Evolutionary conservation across 2,329 filamentous ascomycete species (phyloP), one percentile per base, ranked within the genome.

Genomic region (Byssochlamys sp.): DNA sequence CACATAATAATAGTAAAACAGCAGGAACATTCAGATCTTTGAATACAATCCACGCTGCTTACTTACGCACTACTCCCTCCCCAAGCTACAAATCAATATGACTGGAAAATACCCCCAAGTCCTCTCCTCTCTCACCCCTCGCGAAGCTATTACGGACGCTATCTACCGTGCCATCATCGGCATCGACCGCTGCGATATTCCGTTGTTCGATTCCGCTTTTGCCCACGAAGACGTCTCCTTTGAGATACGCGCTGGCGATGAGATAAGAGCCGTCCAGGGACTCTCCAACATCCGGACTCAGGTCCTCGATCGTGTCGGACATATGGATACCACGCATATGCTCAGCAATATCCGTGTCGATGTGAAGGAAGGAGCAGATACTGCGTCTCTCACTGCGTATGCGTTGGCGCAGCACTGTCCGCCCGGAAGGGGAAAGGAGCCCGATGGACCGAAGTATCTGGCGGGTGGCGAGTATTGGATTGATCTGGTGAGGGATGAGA

Each of bases 311-410:
- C 28, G 10, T 9, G 56, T 67, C 24, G 60, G 60, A n/a, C 59
- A 58, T 1, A 69, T 60, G 52, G 65, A 66, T 31, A 71, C 69
- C 12, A 71, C 68, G 9, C 71, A 73, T 56, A 64, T 63, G n/a
- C 56, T 67, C 50, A 69, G 59, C 54, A 72, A 67, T 55, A 57
- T 69, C 14, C 65, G 70, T n/a, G 58, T 71, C 25, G 57, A 66
- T 26, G 25, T 66, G 9, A 58, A 66, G 53, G 62, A 66, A 26
- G 66, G 63, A n/a, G 66, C 56, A 6, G 33, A 58, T 24, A 66
- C 59, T 27, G 71, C 70, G 3, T 55, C 57, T 7, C 49, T 70
- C 11, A 71, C 67, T 29, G 62, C 66, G 11, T 53, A 59, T 57
- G 57, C 59, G 3, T 10, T 67, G 10, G 63, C 66, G 4, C 67